Percentiles rank a stretch among this genome's conserved stretches.
Conservation (phyloP, 176 grass and related monocot genomes). For the Phragmites australis region DNA sequence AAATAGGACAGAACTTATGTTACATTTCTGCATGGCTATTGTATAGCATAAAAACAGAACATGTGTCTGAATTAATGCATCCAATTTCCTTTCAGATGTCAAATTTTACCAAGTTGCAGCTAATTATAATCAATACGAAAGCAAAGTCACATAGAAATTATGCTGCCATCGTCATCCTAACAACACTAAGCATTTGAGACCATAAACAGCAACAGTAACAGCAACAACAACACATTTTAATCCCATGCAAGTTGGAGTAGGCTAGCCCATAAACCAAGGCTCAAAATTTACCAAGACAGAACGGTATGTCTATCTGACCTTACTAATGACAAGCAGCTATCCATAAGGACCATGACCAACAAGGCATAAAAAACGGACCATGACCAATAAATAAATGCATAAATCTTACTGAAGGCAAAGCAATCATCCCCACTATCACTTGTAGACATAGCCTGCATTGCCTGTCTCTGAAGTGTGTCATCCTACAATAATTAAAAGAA, state of each 20-base stretch:
- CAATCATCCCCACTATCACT: neutral
- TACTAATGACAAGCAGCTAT: constrained; percentile 6
- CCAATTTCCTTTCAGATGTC: constrained; percentile 17
- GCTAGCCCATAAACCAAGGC: too few relatives aligned
- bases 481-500: constrained; percentile 35
- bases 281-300: neutral
- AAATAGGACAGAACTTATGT: neutral
- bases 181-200: constrained; percentile 18
- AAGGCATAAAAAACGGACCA: neutral
- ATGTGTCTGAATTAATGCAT: neutral
- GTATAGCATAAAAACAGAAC: neutral
- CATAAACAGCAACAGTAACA: constrained; percentile 13
- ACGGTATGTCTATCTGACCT: constrained; percentile 2
- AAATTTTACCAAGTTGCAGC: neutral
- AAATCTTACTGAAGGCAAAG: constrained; percentile 34
- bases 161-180: constrained; percentile 24
- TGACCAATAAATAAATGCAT: constrained; percentile 14
- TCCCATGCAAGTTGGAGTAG: too few relatives aligned
- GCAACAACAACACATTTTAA: too few relatives aligned
- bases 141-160: constrained; percentile 14
- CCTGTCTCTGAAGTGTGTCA: neutral
- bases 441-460: neutral
- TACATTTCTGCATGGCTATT: constrained; percentile 25
- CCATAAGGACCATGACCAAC: neutral
- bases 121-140: constrained; percentile 2